These are phyloP conservation scores for Selaginella moellendorffii DNA, from an alignment of 75 land plant genomes.

Conservation along the genomic window DNA sequence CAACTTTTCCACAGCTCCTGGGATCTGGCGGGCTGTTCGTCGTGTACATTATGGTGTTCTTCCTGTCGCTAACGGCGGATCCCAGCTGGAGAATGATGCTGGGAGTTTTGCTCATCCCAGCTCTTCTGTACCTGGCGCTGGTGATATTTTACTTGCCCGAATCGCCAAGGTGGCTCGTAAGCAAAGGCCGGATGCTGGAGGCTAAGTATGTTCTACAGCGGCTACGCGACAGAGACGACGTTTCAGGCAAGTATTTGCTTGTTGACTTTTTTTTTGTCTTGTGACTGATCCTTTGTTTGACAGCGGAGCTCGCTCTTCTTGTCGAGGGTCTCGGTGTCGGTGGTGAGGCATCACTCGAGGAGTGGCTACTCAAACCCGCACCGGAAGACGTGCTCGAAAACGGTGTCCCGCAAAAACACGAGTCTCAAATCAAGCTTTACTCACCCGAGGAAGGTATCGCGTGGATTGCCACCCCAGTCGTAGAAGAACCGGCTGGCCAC, in stretches of 20 bases:
- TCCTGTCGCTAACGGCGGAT: slow-evolving; percentile 43
- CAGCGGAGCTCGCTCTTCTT: slow-evolving; percentile 8
- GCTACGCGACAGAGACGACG: slow-evolving; percentile 71
- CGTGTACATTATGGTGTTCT: slow-evolving; percentile 78
- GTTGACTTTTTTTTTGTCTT: no score
- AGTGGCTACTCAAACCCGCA: slow-evolving; percentile 1
- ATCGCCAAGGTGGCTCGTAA: no score
- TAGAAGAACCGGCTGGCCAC: slow-evolving; percentile 41
- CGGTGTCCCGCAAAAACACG: no score
- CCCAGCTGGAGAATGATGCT: slow-evolving; percentile 84
- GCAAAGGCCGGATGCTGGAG: slow-evolving; percentile 70
- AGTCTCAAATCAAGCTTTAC: slow-evolving; percentile 44
- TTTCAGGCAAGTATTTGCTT: slow-evolving; percentile 38
- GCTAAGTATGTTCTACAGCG: slow-evolving; percentile 55
- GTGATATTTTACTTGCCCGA: slow-evolving; percentile 63
- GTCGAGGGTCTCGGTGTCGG: slow-evolving; percentile 3
- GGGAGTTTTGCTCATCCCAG: slow-evolving; percentile 51
- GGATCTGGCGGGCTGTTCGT: slow-evolving; percentile 76
- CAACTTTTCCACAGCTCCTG: slow-evolving; percentile 66
- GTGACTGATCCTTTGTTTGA: no score
- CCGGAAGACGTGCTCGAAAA: background rate
- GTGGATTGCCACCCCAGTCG: slow-evolving; percentile 68
- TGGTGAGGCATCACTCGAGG: background rate
- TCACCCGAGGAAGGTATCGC: slow-evolving; percentile 64
- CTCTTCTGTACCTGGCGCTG: slow-evolving; percentile 36